These are phyloP conservation scores for Fusarium chuoi DNA, from an alignment of 2,329 filamentous ascomycete species.

Conservation along the genomic window DNA sequence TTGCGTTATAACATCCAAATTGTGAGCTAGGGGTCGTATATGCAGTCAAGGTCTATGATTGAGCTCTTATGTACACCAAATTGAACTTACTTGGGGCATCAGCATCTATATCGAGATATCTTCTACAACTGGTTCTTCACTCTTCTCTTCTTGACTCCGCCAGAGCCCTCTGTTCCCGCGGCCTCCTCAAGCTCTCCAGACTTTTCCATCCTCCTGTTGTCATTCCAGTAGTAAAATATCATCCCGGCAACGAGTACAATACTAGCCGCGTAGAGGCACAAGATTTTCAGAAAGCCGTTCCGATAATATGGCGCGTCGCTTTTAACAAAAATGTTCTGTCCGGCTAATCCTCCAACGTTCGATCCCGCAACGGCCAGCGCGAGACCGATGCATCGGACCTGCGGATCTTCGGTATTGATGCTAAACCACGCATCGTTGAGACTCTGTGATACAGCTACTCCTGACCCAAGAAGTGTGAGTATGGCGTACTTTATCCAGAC, in stretches of 20 bases:
- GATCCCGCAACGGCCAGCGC: background rate
- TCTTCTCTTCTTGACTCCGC: accelerated
- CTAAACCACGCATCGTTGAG: slow-evolving; percentile 1
- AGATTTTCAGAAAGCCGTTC: accelerated
- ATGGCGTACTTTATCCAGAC: slow-evolving; percentile 11
- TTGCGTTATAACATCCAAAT: too few species aligned
- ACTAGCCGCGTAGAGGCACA: slow-evolving; percentile 6
- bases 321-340: background rate
- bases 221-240: slow-evolving; percentile 15
- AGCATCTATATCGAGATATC: accelerated
- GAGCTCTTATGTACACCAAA: background rate
- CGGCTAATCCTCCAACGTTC: background rate
- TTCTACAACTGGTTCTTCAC: background rate
- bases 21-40: background rate
- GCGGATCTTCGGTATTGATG: background rate
- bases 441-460: background rate
- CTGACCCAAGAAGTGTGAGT: background rate
- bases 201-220: background rate
- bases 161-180: accelerated
- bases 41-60: background rate
- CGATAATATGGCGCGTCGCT: background rate
- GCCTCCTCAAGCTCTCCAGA: background rate
- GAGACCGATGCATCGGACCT: background rate
- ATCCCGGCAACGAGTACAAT: slow-evolving; percentile 9
- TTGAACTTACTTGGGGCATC: accelerated